Percentiles rank a stretch among this genome's conserved stretches.
Conservation (phyloP, 108 stramenopile species). For the Ochromonas danica region DNA sequence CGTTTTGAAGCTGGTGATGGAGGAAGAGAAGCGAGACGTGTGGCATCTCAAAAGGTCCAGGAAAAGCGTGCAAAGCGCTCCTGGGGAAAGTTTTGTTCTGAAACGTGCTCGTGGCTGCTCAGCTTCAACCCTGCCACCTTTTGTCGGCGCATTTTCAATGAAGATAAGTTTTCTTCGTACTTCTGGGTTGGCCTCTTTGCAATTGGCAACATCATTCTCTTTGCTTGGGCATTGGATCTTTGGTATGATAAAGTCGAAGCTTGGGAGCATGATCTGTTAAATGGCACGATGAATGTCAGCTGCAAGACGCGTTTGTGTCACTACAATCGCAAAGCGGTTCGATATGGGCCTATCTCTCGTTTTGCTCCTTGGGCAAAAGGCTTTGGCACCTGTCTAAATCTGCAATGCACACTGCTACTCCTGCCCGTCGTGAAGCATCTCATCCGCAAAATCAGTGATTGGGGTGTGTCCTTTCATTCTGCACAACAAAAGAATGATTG, state of each 20-base stretch:
- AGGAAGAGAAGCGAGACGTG: conserved; percentile 9
- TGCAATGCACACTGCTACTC: conserved; percentile 45
- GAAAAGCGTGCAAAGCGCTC: not conserved
- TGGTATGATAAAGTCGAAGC: conserved; percentile 36
- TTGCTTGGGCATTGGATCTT: conserved; percentile 6
- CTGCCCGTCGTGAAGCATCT: conserved; percentile 37
- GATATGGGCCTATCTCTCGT: not conserved
- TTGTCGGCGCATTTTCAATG: conserved; percentile 26
- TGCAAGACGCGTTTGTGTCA: conserved; percentile 7
- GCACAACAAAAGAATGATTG: conserved; percentile 5
- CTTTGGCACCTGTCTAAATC: conserved; percentile 43
- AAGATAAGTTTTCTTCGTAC: conserved; percentile 34
- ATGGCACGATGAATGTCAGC: conserved; percentile 33
- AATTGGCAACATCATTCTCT: conserved; percentile 24
- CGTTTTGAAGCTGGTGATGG: conserved; percentile 46
- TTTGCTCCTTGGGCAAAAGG: conserved; percentile 48
- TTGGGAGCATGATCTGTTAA: conserved; percentile 6
- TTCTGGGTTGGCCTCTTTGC: conserved; percentile 36
- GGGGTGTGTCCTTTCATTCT: conserved; percentile 1
- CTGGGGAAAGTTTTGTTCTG: not conserved
- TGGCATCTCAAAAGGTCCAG: not conserved
- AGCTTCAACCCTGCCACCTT: conserved; percentile 16
- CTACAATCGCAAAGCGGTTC: conserved; percentile 12
- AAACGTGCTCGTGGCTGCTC: not conserved
- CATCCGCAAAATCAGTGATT: conserved; percentile 42